Percentiles rank a stretch among this genome's conserved stretches.
Conservation (phyloP, 768 basidiomycete species). For the Astraeus odoratus region DNA sequence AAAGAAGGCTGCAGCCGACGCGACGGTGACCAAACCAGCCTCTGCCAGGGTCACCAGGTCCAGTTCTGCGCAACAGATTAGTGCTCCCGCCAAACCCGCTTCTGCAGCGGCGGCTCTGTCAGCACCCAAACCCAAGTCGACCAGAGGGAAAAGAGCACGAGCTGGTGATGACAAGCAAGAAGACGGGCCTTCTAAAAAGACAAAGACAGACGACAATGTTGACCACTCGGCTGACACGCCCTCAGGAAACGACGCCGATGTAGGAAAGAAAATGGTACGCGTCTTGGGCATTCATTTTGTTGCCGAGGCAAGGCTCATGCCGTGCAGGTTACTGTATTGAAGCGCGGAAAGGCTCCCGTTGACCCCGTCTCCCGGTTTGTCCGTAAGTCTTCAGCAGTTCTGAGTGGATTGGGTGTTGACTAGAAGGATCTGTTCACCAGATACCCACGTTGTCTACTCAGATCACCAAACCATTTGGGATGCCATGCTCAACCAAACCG, state of each 20-base stretch:
- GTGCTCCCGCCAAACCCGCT: conserved; percentile 15
- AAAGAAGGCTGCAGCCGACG: conserved; percentile 32
- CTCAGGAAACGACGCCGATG: conserved; percentile 19
- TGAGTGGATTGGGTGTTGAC: neutral
- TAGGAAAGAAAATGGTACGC: conserved; percentile 37
- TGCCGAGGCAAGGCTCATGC: conserved; percentile 5
- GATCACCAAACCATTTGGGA: conserved; percentile 43
- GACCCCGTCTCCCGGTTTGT: conserved; percentile 41
- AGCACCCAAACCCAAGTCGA: conserved; percentile 20
- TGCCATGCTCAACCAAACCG: conserved; percentile 57
- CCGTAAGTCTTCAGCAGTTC: conserved; percentile 30
- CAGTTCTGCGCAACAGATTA: conserved; percentile 21
- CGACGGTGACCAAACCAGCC: conserved; percentile 19
- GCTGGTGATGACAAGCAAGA: conserved; percentile 10
- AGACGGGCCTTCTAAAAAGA: conserved; percentile 9
- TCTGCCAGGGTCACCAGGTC: conserved; percentile 28
- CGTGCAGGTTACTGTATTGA: conserved; percentile 40
- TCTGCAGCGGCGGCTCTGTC: conserved; percentile 15
- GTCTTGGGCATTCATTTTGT: neutral
- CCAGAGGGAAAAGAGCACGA: conserved; percentile 19
- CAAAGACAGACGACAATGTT: conserved; percentile 15
- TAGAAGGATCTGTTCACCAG: conserved; percentile 19
- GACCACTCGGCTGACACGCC: conserved; percentile 17
- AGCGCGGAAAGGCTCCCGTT: conserved; percentile 50
- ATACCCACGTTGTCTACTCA: conserved; percentile 44